These are phyloP conservation scores for Alternaria brassicae DNA, from an alignment of 2,329 filamentous ascomycete species.

Conservation along the genomic window DNA sequence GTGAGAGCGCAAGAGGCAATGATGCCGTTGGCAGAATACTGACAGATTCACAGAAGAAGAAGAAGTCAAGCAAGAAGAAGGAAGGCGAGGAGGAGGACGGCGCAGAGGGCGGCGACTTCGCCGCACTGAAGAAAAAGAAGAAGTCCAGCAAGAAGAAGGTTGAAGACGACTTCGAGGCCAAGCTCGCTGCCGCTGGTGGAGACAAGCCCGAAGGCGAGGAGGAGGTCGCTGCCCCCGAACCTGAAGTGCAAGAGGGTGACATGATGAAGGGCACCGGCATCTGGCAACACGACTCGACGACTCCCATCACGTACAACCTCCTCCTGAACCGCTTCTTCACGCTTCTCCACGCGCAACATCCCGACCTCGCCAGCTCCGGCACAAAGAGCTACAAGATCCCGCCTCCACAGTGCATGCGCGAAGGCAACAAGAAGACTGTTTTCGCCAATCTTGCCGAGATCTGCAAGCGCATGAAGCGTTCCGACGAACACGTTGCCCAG, in stretches of 20 bases:
- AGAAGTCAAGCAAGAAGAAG: slow-evolving; percentile 65
- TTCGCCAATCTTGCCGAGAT: slow-evolving; percentile 99
- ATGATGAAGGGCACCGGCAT: slow-evolving; percentile 88
- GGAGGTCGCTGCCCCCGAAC: slow-evolving; percentile 56
- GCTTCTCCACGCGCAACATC: slow-evolving; percentile 93
- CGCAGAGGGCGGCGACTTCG: slow-evolving; percentile 65
- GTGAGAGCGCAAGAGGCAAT: slow-evolving; percentile 11
- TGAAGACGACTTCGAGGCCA: slow-evolving; percentile 71
- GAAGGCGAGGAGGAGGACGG: slow-evolving; percentile 61
- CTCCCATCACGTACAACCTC: slow-evolving; percentile 81
- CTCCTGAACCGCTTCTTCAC: slow-evolving; percentile 93
- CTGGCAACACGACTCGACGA: slow-evolving; percentile 82
- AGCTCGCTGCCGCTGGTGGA: slow-evolving; percentile 65
- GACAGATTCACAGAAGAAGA: slow-evolving; percentile 63
- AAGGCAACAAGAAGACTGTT: slow-evolving; percentile 98
- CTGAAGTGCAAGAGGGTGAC: slow-evolving; percentile 70
- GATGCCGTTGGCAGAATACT: background rate
- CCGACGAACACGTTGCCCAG: slow-evolving; percentile 95
- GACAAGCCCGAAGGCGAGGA: slow-evolving; percentile 63
- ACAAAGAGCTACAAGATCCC: slow-evolving; percentile 99
- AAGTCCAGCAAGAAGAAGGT: slow-evolving; percentile 69
- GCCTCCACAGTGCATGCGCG: slow-evolving; percentile 95
- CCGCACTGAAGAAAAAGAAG: slow-evolving; percentile 85
- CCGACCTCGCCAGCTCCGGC: slow-evolving; percentile 87
- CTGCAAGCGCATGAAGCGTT: slow-evolving; percentile 99